Percentiles rank a stretch among this genome's conserved stretches.
Evolutionary conservation across 176 grass and related monocot species (phyloP).

Genomic region (Oryza officinalis): DNA sequence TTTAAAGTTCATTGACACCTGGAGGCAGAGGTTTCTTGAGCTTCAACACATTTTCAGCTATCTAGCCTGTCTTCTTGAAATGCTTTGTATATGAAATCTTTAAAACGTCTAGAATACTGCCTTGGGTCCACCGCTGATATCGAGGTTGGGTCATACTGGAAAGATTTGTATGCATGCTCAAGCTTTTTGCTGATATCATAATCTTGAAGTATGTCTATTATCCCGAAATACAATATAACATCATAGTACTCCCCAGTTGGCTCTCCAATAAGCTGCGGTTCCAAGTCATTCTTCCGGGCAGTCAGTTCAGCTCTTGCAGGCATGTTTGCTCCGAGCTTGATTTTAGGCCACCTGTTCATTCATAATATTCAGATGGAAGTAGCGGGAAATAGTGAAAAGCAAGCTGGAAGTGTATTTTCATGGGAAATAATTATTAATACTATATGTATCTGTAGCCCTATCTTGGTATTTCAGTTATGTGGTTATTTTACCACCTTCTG

Average conservation of each 20-base stretch:
- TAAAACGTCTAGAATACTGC: conserved; percentile 77
- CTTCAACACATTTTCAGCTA: conserved; percentile 26
- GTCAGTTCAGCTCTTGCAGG: conserved; percentile 69
- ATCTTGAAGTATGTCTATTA: conserved; percentile 96
- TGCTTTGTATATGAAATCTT: conserved; percentile 80
- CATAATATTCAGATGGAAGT: conserved; percentile 13
- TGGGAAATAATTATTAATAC: neutral
- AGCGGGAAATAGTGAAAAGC: neutral
- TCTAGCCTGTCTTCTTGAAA: conserved; percentile 64
- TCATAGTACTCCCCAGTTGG: conserved; percentile 69
- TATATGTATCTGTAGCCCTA: neutral
- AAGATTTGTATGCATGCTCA: conserved; percentile 91
- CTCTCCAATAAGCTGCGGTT: conserved; percentile 63
- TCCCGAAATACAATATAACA: conserved; percentile 79
- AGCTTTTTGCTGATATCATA: conserved; percentile 97
- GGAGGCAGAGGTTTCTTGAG: conserved; percentile 16
- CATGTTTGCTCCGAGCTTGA: conserved; percentile 66
- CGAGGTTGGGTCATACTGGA: conserved; percentile 73
- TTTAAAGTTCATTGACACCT: conserved; percentile 25
- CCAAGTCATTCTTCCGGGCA: conserved; percentile 43
- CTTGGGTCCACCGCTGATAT: conserved; percentile 91
- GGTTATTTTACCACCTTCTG: neutral
- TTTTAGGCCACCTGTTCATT: conserved; percentile 57
- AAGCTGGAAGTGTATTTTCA: neutral
- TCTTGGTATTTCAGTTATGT: neutral